Evolutionary conservation across 441 rosid species (phyloP), one percentile per base, ranked within the genome.

Genomic region (Euphorbia schlechtendalii): DNA sequence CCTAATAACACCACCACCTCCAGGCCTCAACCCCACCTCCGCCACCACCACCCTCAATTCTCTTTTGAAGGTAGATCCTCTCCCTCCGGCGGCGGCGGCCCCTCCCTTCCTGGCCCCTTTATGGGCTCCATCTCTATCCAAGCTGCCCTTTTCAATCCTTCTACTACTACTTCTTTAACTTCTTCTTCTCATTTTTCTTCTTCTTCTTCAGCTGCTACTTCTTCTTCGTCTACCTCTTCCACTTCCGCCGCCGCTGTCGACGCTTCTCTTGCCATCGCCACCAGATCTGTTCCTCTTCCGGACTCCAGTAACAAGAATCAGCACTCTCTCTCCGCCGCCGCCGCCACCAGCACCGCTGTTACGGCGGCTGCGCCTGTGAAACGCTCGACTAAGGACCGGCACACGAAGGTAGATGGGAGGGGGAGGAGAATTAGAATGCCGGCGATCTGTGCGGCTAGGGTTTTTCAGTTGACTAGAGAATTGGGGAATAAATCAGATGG

Each of bases 371-470:
- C 73, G 10, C 74, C 74, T 0, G 78, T 75, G 13, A 87, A 85
- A 70, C 78, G 89, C 55, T 73, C 87, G 12, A 80, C 91, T 0
- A 88, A 88, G 72, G 95, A 88, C 75, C 71, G 91, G 0, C 95
- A 87, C 73, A 87, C 95, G 0, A 87, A 87, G 66, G 91, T 87
- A 21, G 95, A 88, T 17, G 95, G 95, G 5, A 66, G 95, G 59
- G 95, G 95, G 1, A 70, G 95, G 64, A 76, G 95, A 38, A 88
- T 88, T 32, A 76, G 95, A 75, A 88, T 88, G 95, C 95, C 91
- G 30, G 91, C 91, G 3, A 72, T 82, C 0, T 88, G 95, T 69
- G 91, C 91, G 2, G 95, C 95, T 32, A 84, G 95, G 79, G 86
- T 88, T 76, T 88, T 88, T 48, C 95, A 88, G 36, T 66, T 86